Evolutionary conservation across 2,329 filamentous ascomycete genomes (phyloP), one percentile per base, ranked within the genome.

Genomic region (Polytolypa hystricis): DNA sequence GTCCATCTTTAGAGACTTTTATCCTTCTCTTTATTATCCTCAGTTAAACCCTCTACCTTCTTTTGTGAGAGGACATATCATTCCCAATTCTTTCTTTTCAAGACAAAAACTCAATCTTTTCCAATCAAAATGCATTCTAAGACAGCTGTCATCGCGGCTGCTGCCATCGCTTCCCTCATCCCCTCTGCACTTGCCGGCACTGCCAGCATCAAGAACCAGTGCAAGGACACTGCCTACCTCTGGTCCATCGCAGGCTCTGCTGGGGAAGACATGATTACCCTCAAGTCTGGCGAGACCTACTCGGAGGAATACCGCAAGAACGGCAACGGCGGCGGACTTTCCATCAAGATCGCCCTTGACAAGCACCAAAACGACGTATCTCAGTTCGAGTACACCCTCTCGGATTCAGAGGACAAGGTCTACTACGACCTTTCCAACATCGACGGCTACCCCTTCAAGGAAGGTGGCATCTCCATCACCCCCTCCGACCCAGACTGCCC

Each of bases 351-450:
- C 26, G 48, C 60, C 40, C 51, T 53, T 42, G 39, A 43, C 14
- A 44, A 48, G 14, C 40, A 45, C 34, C 54, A 57, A 42, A 26
- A 42, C 38, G 51, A 61, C 15, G 53, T 64, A 30, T 57, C 63
- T n/a, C 61, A 64, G 53, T 62, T 60, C 45, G 57, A 62, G 47
- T 62, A 62, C 50, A 61, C 57, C 39, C 39, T 51, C 26, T 30
- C 43, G 7, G 36, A 39, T 21, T n/a, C n/a, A n/a, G 51, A 54
- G 4, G 19, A 41, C 27, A 57, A 48, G 18, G 52, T 62, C 45
- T 60, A 45, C 52, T 62, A 57, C 54, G 58, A 61, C 42, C 46
- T 61, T n/a, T 61, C 58, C 38, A 58, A 52, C 47, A 58, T 61
- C 41, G 44, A 62, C 45, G 42, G 46, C 41, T 55, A 57, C 30